phyloP scores from a whole-genome alignment of 2,329 filamentous ascomycete species.

The Exophiala oligosperma region DNA sequence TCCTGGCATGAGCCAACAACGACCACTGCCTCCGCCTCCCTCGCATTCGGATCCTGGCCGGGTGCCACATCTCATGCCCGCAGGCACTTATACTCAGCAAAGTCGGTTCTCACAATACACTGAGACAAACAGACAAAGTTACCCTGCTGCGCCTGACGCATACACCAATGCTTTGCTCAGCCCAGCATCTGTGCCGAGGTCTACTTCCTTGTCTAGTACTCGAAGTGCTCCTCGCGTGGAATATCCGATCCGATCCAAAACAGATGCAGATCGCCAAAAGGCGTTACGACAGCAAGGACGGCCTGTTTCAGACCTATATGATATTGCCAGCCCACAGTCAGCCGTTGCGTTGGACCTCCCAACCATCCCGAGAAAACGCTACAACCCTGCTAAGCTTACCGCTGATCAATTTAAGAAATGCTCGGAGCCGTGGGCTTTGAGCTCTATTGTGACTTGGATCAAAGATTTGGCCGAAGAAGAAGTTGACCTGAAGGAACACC shows the following conservation, averaged over 20 bases:
- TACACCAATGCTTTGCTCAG: slow-evolving; percentile 49
- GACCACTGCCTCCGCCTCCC: slow-evolving; percentile 64
- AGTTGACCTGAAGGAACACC: slow-evolving; percentile 78
- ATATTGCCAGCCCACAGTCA: slow-evolving; percentile 52
- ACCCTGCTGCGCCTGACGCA: slow-evolving; percentile 50
- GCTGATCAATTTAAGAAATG: slow-evolving; percentile 81
- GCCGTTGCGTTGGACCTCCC: slow-evolving; percentile 76
- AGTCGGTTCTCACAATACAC: slow-evolving; percentile 49
- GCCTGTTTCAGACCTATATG: slow-evolving; percentile 55
- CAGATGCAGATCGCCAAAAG: slow-evolving; percentile 73
- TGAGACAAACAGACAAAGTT: slow-evolving; percentile 39
- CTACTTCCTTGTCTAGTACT: slow-evolving; percentile 80
- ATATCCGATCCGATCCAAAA: slow-evolving; percentile 87
- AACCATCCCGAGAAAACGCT: slow-evolving; percentile 78
- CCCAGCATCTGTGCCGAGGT: slow-evolving; percentile 61
- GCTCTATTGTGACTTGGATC: slow-evolving; percentile 83
- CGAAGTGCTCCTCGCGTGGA: slow-evolving; percentile 76
- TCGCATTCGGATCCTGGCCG: slow-evolving; percentile 40
- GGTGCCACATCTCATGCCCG: slow-evolving; percentile 50
- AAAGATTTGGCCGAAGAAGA: slow-evolving; percentile 88
- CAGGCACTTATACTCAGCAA: slow-evolving; percentile 60
- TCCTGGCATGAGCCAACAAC: slow-evolving; percentile 66
- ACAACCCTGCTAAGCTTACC: slow-evolving; percentile 80
- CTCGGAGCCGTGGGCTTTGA: slow-evolving; percentile 87
- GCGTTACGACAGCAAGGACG: slow-evolving; percentile 52